Evolutionary conservation across 108 stramenopile species (phyloP).

Genomic region (Pseudonitzschia multiseries): DNA sequence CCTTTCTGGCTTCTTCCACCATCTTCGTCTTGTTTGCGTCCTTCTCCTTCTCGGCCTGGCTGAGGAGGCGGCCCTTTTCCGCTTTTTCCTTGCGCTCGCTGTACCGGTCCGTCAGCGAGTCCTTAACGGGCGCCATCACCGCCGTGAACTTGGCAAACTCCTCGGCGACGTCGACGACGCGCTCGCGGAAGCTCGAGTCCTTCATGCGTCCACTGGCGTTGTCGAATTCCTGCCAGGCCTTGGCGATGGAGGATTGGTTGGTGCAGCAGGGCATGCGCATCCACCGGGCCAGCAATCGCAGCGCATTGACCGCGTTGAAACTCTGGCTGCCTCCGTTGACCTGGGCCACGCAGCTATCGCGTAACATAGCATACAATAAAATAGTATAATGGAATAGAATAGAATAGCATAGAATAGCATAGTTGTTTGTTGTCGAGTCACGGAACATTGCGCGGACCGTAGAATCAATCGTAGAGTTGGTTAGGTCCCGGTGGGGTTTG

Average conservation of each 20-base stretch:
- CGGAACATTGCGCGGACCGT: no score
- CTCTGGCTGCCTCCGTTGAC: conserved; percentile 65
- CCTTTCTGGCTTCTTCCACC: conserved; percentile 41
- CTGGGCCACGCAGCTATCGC: conserved; percentile 47
- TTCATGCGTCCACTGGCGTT: conserved; percentile 65
- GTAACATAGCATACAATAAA: background rate
- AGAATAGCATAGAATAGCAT: no score
- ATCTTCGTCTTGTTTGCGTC: conserved; percentile 23
- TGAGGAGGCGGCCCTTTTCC: conserved; percentile 49
- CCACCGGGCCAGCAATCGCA: conserved; percentile 65
- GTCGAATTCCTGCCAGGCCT: conserved; percentile 71
- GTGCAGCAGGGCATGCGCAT: conserved; percentile 72
- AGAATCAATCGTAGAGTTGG: no score
- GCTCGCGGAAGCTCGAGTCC: conserved; percentile 45
- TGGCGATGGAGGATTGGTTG: conserved; percentile 60
- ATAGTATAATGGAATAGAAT: background rate
- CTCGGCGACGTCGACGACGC: conserved; percentile 69
- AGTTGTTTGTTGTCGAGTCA: no score
- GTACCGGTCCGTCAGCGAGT: conserved; percentile 57
- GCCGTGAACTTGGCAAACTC: conserved; percentile 74
- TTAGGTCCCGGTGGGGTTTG: no score
- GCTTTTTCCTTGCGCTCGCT: conserved; percentile 59
- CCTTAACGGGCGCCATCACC: conserved; percentile 46
- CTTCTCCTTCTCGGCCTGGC: conserved; percentile 65
- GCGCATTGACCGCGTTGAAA: conserved; percentile 67